Base-by-base conservation (phyloP, 352 stramenopile species). In the Pythium sp. region DNA sequence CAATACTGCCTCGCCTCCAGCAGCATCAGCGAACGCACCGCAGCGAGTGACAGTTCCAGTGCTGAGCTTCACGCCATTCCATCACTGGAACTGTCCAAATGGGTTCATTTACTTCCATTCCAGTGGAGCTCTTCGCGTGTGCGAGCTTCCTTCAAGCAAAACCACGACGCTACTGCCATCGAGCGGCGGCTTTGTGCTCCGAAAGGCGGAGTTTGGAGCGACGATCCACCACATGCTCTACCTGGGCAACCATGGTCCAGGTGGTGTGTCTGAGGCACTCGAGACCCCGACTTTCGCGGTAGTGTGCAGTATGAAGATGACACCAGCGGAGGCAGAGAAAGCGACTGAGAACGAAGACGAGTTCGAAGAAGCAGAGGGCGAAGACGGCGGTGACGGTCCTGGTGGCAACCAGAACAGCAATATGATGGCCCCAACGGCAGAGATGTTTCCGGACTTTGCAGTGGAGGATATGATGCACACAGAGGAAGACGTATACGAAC, bases 61-160 rank as follows among this genome's bases (percentile, higher is more conserved):
- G n/a, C 75, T 95, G 56, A 92, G 86, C 68, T 94, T 93, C 63
- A 95, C 88, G 34, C 81, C 87, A 1, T 96, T 96, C 70, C 85
- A 96, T 38, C 88, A 96, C 60, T 93, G 85, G 86, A 95, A 96
- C 64, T 96, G 87, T 53, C 88, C 88, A 2, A 90, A 93, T 64
- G 88, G 88, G 0, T 96, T 96, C 66, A 93, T 94, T 58, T 96
- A 94, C 68, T 96, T 92, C 75, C 88, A 96, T 62, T 95, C 87
- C 4, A 77, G 85, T 12, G 88, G 88, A 26, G 79, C 78, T 1
- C 75, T 96, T 18, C 86, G 88, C 2, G 86, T 96, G 2, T 96
- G 88, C 47, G 87, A 96, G 60, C 73, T 94, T 20, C 88, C 88
- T 5, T 90, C 87, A 0, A 91, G 74, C 43, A 89, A 89, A 46